These are phyloP conservation scores for Mycena alexandri DNA, from an alignment of 768 basidiomycete species.

Conservation along the genomic window DNA sequence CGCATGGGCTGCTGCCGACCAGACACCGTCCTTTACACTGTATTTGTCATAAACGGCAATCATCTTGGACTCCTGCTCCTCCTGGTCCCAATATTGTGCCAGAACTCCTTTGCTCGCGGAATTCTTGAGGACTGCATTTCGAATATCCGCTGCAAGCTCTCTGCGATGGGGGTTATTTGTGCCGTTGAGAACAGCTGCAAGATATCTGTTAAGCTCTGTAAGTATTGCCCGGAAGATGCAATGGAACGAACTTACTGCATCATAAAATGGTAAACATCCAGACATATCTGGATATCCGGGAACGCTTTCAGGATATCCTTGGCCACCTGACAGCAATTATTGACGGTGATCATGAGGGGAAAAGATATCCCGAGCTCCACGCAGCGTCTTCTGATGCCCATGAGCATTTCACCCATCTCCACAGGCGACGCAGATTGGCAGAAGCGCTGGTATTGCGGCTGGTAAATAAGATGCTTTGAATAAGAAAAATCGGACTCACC, in stretches of 20 bases:
- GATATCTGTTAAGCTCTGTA: slow-evolving; percentile 19
- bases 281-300: slow-evolving; percentile 12
- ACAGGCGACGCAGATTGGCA: slow-evolving; percentile 25
- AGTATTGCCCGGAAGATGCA: no score
- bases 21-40: neutral
- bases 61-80: slow-evolving; percentile 12
- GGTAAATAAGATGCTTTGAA: neutral
- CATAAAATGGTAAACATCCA: slow-evolving; percentile 31
- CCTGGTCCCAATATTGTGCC: slow-evolving; percentile 22
- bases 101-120: neutral
- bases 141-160: neutral
- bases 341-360: slow-evolving; percentile 21
- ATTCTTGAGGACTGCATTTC: slow-evolving; percentile 7
- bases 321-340: slow-evolving; percentile 32
- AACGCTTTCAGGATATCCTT: slow-evolving; percentile 11
- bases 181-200: slow-evolving; percentile 8
- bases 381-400: slow-evolving; percentile 18
- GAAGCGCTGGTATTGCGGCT: slow-evolving; percentile 14
- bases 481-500: neutral
- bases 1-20: slow-evolving; percentile 7
- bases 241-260: slow-evolving; percentile 16
- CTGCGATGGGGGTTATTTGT: slow-evolving; percentile 9
- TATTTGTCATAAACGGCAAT: slow-evolving; percentile 10
- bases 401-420: slow-evolving; percentile 23
- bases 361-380: slow-evolving; percentile 11